Base-by-base conservation (phyloP, 2,329 filamentous ascomycete genomes). In the Orbilia blumenaviensis region DNA sequence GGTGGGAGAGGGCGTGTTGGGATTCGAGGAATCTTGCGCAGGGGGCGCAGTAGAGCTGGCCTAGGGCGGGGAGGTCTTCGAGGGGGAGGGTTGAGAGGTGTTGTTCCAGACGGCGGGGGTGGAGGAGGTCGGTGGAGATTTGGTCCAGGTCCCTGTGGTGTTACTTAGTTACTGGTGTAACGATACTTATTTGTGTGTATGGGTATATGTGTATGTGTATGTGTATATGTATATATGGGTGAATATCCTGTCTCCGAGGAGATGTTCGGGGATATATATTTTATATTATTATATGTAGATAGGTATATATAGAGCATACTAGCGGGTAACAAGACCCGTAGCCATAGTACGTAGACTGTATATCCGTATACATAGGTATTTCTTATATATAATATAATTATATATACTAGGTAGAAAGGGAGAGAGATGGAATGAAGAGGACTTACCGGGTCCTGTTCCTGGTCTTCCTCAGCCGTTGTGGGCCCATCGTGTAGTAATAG, bases 1-100 rank as follows among this genome's bases (percentile, higher is more conserved):
- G 95, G 27, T 88, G 86, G 36, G 87, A 86, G 71, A 96, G 85
- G 80, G 92, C 96, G 80, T 87, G 83, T 79, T 95, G 91, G 58
- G 89, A 91, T 83, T 98, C 94, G 83, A 96, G 98, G 91, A 92
- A 98, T 85, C 96, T 98, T 78, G 95, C 91, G 83, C 95, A 99
- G 83, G 97, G 92, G 14, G 91, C 86, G 83, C 95, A 99, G 84
- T 97, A 98, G 82, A 90, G 90, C 80, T 89, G 87, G 25, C 95
- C 95, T 56, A 97, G 86, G 0, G 90, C 94, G 2, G 95, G 95
- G 36, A 97, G 87, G 81, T 98, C 95, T 82, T 98, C 94, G 21
- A 88, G 84, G 4, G 91, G 89, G 82, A 97, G 96, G 46, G 89
- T 88, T 58, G 89, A 87, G 82, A 93, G 91, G 86, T 90, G 93